A percentile compares a stretch with the other conserved stretches of the same genome.
Evolutionary conservation across 2,329 filamentous ascomycete species (phyloP).

Genomic region (Trichoderma sp.): DNA sequence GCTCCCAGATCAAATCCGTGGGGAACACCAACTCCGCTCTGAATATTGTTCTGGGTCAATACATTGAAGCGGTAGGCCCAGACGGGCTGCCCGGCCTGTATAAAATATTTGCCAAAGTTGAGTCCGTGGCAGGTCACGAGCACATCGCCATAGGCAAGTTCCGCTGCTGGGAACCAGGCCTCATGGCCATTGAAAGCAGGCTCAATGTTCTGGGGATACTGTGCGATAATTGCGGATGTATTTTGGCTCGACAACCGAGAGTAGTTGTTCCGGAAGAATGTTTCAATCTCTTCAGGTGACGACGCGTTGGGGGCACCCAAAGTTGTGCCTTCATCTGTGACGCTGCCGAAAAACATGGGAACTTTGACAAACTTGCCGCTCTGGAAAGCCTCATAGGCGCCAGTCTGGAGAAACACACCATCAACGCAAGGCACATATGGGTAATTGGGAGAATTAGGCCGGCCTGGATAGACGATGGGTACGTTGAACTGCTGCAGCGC

Average conservation of each 20-base stretch:
- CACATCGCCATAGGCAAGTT: conserved; percentile 21
- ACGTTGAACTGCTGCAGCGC: conserved; percentile 47
- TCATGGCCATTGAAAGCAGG: conserved; percentile 16
- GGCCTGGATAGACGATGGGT: conserved; percentile 39
- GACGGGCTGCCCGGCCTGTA: conserved; percentile 7
- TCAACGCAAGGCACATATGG: conserved; percentile 60
- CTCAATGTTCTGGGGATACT: conserved; percentile 19
- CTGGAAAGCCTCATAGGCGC: conserved; percentile 51
- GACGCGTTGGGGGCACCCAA: conserved; percentile 30
- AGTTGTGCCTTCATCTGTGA: conserved; percentile 42
- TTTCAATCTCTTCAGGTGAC: background rate
- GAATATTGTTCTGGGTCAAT: conserved; percentile 39
- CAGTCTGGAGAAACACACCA: conserved; percentile 50
- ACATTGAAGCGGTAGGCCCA: conserved; percentile 25
- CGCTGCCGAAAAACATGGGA: conserved; percentile 51
- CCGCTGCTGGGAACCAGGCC: conserved; percentile 20
- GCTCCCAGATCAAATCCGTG: conserved; percentile 65
- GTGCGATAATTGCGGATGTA: conserved; percentile 13
- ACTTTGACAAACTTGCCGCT: conserved; percentile 55
- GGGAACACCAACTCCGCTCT: conserved; percentile 58
- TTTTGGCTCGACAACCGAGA: conserved; percentile 7
- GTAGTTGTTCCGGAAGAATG: conserved; percentile 22
- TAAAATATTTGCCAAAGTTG: conserved; percentile 25
- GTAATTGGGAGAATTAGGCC: conserved; percentile 44
- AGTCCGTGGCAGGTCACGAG: conserved; percentile 16